Base-by-base conservation (phyloP, 139 green algal species). In the Tetradesmus lagerheimii region DNA sequence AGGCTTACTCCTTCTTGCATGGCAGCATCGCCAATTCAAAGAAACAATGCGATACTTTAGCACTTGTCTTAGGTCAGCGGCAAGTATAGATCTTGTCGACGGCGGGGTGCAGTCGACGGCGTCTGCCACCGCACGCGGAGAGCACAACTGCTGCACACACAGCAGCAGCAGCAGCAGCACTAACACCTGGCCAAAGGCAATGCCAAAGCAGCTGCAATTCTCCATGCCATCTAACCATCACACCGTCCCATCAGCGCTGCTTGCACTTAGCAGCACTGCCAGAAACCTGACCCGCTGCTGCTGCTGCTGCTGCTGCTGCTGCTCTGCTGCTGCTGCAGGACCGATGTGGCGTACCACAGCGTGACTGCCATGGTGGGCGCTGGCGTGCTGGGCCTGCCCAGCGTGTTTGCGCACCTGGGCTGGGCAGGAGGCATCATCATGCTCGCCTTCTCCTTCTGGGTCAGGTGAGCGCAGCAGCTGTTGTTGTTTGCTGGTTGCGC, bases 321-420 rank as follows among this genome's bases (percentile, higher is more conserved):
- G 31, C n/a, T 80, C 34, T 2, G 9, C 15, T 2, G 5, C 23
- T 12, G 1, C 27, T 76, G 12, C 71, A 80, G 71, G 71, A 41
- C 14, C 4, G 77, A 62, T 20, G 47, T 83, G 12, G 25, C 47
- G 4, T 38, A 83, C 39, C 37, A 83, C 39, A 53, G 77, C 20
- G 25, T 83, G 14, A 83, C 39, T 43, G 85, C 79, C 14, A 83
- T 94, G 1, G 91, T 96, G 39, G 94, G 94, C 23, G 94, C 93
- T 38, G 91, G 91, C 37, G 92, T 96, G 14, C 93, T 96, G 41
- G 94, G 92, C 12, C 88, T 96, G 50, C 94, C 94, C 11, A 43
- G 47, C 15, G 83, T 89, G 2, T 86, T 96, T 43, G 71, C 79
- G 1, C 92, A 82, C 57, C 80, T 95, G 77, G 91, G 92, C 12